Percentiles rank a stretch among this genome's conserved stretches.
Conservation (phyloP, 1,139 yeast species). For the Pneumocystis wakefieldiae region DNA sequence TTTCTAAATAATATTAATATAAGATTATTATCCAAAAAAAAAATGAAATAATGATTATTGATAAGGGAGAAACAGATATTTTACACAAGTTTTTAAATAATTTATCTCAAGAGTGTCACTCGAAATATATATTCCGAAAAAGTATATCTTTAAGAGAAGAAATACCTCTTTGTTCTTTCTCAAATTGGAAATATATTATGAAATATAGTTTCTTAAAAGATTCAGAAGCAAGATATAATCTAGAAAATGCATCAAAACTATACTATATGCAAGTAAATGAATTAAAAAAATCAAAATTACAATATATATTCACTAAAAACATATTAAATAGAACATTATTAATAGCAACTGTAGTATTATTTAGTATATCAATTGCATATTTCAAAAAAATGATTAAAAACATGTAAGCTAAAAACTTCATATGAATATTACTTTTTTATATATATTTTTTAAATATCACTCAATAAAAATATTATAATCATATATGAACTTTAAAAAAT, state of each 20-base stretch:
- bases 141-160: neutral
- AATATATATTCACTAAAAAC: neutral
- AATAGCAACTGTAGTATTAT: neutral
- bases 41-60: neutral
- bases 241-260: neutral
- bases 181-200: neutral
- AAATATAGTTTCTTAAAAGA: neutral
- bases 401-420: neutral
- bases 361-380: neutral
- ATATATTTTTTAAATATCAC: too few relatives aligned
- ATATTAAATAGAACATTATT: neutral
- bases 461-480: too few relatives aligned
- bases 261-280: neutral
- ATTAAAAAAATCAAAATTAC: neutral
- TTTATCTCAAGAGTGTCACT: neutral
- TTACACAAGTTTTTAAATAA: neutral
- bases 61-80: neutral
- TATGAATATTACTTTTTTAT: too few relatives aligned
- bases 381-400: neutral
- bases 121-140: neutral
- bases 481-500: too few relatives aligned
- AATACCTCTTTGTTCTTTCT: neutral
- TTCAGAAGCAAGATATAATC: neutral
- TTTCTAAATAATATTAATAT: neutral
- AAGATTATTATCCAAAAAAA: neutral